Percentiles rank a stretch among this genome's conserved stretches.
phyloP scores from a whole-genome alignment of 306 rosid species.

The Crataegus laevigata region DNA sequence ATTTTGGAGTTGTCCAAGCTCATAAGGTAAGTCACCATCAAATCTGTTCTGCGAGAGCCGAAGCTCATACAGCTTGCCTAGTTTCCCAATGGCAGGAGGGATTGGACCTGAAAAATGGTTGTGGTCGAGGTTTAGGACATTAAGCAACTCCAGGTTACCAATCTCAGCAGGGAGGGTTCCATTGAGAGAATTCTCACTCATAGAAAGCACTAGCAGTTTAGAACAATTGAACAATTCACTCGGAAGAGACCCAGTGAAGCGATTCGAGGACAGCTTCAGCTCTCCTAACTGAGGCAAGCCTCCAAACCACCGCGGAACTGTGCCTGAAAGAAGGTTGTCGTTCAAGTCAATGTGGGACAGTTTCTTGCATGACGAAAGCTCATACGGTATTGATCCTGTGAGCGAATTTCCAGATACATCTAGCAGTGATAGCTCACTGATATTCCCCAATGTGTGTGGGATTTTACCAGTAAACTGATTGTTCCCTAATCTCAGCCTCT shows the following conservation, averaged over 20 bases:
- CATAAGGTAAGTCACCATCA: constrained; percentile 58
- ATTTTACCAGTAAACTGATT: constrained; percentile 70
- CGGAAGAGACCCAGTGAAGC: constrained; percentile 60
- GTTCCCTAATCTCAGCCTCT: constrained; percentile 69
- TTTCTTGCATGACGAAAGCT: constrained; percentile 70
- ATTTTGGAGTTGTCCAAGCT: constrained; percentile 76
- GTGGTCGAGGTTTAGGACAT: constrained; percentile 54
- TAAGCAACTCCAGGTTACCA: constrained; percentile 54
- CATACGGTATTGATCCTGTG: constrained; percentile 62
- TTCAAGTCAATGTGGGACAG: constrained; percentile 59
- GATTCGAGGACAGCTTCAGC: constrained; percentile 69
- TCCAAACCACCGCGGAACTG: constrained; percentile 73
- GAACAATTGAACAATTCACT: constrained; percentile 59
- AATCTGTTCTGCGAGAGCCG: constrained; percentile 54
- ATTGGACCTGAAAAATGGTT: constrained; percentile 62
- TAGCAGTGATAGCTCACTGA: constrained; percentile 48
- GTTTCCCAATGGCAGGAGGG: constrained; percentile 52
- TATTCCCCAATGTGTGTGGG: constrained; percentile 57
- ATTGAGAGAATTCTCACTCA: constrained; percentile 53
- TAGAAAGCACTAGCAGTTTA: constrained; percentile 60
- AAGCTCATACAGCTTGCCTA: constrained; percentile 67
- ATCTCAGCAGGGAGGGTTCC: constrained; percentile 66
- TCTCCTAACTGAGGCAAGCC: constrained; percentile 65
- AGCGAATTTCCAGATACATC: constrained; percentile 77
- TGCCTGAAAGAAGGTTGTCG: constrained; percentile 58